Conservation (phyloP, 2,329 filamentous ascomycete genomes). For the Didymellaceae sp. region DNA sequence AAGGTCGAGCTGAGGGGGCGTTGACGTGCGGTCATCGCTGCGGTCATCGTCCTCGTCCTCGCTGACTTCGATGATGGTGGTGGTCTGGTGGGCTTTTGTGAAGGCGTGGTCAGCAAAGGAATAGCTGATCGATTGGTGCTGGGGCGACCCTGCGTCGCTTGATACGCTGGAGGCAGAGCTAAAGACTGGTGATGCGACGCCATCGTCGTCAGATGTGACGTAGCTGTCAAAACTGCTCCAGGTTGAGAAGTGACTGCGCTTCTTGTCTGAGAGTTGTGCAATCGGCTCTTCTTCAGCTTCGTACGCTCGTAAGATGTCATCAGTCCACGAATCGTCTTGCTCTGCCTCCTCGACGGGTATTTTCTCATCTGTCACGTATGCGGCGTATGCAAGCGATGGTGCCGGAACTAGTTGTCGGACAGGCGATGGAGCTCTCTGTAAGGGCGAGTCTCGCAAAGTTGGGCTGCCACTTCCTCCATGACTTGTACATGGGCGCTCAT, state of each 20-base stretch:
- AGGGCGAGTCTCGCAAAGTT: constrained; percentile 22
- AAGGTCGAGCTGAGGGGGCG: constrained; percentile 34
- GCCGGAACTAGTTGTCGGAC: constrained; percentile 39
- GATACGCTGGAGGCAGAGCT: constrained; percentile 43
- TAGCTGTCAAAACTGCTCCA: constrained; percentile 40
- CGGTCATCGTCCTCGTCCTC: constrained; percentile 6
- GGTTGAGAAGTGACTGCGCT: constrained; percentile 42
- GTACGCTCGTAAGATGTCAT: constrained; percentile 21
- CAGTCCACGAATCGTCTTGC: constrained; percentile 3
- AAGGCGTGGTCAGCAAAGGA: constrained; percentile 23
- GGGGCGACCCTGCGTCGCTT: constrained; percentile 33
- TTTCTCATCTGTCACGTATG: not conserved
- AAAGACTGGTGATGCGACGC: constrained; percentile 40
- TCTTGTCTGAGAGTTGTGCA: constrained; percentile 23
- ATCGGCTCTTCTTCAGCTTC: constrained; percentile 24
- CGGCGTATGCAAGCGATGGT: constrained; percentile 37
- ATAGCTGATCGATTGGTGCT: constrained; percentile 29
- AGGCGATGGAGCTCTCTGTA: constrained; percentile 42
- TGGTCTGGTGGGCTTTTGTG: constrained; percentile 13
- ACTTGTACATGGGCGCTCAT: constrained; percentile 40
- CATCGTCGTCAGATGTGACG: constrained; percentile 35
- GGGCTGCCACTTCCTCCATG: constrained; percentile 27
- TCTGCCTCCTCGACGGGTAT: constrained; percentile 10
- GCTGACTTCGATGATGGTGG: constrained; percentile 13
- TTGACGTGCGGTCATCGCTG: constrained; percentile 17